Evolutionary conservation across 345 rosid genomes (phyloP), one percentile per base, ranked within the genome.

Genomic region (Populus nigra): DNA sequence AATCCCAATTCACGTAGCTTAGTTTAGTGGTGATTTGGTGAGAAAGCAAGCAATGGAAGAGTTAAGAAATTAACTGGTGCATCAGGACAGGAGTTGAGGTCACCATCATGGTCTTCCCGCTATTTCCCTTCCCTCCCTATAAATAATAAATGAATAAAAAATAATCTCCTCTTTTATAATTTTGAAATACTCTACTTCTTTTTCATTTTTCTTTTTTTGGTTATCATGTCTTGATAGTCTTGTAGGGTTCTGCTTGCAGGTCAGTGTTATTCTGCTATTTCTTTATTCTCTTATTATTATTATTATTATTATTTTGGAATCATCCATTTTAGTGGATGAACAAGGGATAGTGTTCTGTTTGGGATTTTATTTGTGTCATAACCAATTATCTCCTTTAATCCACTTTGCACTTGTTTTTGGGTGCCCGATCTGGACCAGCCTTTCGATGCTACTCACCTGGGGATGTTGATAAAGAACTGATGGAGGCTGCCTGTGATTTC

Each of bases 401-500:
- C 94, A 94, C 87, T 94, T 91, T 83, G 90, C 95, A 62, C 85
- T 94, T 63, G 95, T 89, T 77, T 88, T 78, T 72, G 98, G 3
- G 98, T 25, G 82, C 87, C 43, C 93, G 94, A 69, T 92, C 97
- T 69, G 91, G 97, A 73, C 98, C 97, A 41, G 86, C 93, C 73
- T 93, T 94, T 43, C 85, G 80, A 63, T 93, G 90, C 77, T 94
- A 88, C 83, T 88, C 93, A 4, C 93, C 98, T n/a, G 87, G 80
- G 76, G 86, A 91, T 78, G 86, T 94, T 45, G 97, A 92, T 83
- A 79, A 86, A 83, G 98, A 93, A 86, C 85, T 91, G 85, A 82
- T 86, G 88, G 95, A 88, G 31, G 91, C 97, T 80, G 93, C 95
- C 79, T 82, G 78, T 41, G 79, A 84, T 78, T 91, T 93, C 86